Evolutionary conservation across 2,329 filamentous ascomycete genomes (phyloP).

Genomic region (Nigrospora osmanthi): DNA sequence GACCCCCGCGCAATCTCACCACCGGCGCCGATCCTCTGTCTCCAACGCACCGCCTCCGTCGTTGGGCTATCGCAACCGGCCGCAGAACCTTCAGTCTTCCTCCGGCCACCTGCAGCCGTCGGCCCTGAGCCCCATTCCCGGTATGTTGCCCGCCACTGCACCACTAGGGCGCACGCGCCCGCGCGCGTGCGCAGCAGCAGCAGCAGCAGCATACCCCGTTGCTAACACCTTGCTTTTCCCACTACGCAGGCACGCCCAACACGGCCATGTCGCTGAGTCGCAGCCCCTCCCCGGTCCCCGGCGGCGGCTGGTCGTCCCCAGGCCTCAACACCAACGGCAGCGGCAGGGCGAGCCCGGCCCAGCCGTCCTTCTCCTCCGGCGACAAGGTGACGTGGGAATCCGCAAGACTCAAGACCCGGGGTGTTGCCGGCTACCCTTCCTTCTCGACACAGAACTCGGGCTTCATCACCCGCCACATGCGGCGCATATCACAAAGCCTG

Average conservation of each 20-base stretch:
- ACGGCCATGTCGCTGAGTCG: conserved; percentile 74
- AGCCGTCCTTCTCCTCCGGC: conserved; percentile 38
- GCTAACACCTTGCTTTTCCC: conserved; percentile 5
- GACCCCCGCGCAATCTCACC: conserved; percentile 37
- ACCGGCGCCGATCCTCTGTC: conserved; percentile 40
- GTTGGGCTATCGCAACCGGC: conserved; percentile 17
- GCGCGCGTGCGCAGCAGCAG: background rate
- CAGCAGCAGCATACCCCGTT: background rate
- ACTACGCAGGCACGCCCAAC: conserved; percentile 42
- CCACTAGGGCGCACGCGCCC: background rate
- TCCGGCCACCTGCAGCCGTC: conserved; percentile 10
- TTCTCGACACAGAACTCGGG: conserved; percentile 77
- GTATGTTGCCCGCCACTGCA: conserved; percentile 29
- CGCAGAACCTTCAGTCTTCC: background rate
- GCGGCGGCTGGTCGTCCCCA: conserved; percentile 84
- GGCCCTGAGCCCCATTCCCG: conserved; percentile 46
- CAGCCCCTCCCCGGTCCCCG: conserved; percentile 76
- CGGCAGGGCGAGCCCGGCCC: conserved; percentile 60
- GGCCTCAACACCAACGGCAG: conserved; percentile 64
- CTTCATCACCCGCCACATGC: conserved; percentile 81
- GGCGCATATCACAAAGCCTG: conserved; percentile 70
- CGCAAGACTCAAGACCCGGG: conserved; percentile 67
- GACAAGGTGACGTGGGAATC: conserved; percentile 71
- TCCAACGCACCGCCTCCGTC: conserved; percentile 22
- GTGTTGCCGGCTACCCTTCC: conserved; percentile 67